phyloP scores from a whole-genome alignment of 176 grass and related monocot species.

The Aechmea fasciata region DNA sequence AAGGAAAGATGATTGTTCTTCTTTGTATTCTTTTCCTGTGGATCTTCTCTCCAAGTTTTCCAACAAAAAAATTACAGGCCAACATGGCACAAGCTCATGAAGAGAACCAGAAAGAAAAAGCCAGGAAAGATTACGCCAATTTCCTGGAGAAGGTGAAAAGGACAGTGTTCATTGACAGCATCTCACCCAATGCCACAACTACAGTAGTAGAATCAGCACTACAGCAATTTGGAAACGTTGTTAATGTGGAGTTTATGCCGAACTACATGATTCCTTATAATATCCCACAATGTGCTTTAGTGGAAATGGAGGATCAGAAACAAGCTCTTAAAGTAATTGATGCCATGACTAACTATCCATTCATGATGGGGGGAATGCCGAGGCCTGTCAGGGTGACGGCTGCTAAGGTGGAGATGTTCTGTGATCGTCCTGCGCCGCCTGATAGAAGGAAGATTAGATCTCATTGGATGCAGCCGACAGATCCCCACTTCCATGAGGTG shows the following conservation, averaged over 20 bases:
- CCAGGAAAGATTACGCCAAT: slow-evolving; percentile 19
- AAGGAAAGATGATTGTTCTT: no score
- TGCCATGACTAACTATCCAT: slow-evolving; percentile 42
- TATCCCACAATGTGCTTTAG: slow-evolving; percentile 31
- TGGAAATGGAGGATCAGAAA: slow-evolving; percentile 27
- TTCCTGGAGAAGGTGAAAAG: slow-evolving; percentile 38
- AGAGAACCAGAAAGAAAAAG: slow-evolving; percentile 5
- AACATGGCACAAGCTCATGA: no score
- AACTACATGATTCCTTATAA: slow-evolving; percentile 46
- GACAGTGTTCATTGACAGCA: slow-evolving; percentile 44
- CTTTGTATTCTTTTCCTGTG: no score
- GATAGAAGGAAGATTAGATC: slow-evolving; percentile 29
- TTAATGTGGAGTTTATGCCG: slow-evolving; percentile 37
- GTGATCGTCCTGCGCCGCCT: slow-evolving; percentile 29
- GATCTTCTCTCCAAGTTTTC: no score
- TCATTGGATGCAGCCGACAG: slow-evolving; percentile 22
- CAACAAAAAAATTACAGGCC: no score
- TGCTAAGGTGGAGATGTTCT: slow-evolving; percentile 35
- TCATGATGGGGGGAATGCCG: slow-evolving; percentile 53
- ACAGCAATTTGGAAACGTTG: slow-evolving; percentile 39
- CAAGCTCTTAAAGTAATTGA: slow-evolving; percentile 26
- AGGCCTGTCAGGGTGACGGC: slow-evolving; percentile 35
- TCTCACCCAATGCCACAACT: slow-evolving; percentile 33
- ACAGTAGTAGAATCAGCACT: slow-evolving; percentile 41
- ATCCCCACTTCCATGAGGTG: slow-evolving; percentile 22